Conservation (phyloP, 306 rosid species). For the Cercis canadensis region DNA sequence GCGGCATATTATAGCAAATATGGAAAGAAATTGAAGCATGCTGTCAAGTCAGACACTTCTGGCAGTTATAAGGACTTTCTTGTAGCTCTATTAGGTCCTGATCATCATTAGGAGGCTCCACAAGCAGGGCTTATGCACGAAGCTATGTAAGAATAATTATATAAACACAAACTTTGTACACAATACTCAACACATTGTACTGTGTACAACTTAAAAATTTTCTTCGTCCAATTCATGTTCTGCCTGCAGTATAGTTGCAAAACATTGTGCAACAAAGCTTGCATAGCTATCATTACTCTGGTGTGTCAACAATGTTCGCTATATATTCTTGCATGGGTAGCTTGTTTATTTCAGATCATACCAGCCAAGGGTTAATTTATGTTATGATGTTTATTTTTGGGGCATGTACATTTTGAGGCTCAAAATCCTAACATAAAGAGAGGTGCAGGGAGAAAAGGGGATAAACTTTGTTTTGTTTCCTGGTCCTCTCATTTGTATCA, state of each 20-base stretch:
- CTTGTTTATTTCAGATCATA: neutral
- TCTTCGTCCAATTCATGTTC: too few relatives aligned
- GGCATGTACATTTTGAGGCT: neutral
- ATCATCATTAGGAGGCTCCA: conserved; percentile 30
- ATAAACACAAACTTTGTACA: too few relatives aligned
- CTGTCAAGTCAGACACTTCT: conserved; percentile 79
- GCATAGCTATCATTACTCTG: too few relatives aligned
- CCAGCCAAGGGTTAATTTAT: neutral
- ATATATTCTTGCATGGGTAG: too few relatives aligned
- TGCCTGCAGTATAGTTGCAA: too few relatives aligned
- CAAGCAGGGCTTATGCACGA: neutral
- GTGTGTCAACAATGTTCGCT: too few relatives aligned
- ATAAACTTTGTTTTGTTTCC: too few relatives aligned
- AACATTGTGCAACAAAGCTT: too few relatives aligned
- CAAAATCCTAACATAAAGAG: neutral
- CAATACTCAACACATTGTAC: too few relatives aligned
- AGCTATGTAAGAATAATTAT: too few relatives aligned
- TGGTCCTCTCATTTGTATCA: too few relatives aligned
- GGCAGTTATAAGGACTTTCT: conserved; percentile 74
- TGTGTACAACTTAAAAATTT: neutral
- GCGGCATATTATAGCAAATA: conserved; percentile 57
- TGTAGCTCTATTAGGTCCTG: conserved; percentile 61
- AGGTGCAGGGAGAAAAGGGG: neutral
- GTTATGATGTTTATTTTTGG: neutral
- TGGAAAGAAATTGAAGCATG: conserved; percentile 59